Evolutionary conservation across 495 filamentous ascomycete genomes (phyloP), one percentile per base, ranked within the genome.

Genomic region (Friedmanniomyces endolithicus): DNA sequence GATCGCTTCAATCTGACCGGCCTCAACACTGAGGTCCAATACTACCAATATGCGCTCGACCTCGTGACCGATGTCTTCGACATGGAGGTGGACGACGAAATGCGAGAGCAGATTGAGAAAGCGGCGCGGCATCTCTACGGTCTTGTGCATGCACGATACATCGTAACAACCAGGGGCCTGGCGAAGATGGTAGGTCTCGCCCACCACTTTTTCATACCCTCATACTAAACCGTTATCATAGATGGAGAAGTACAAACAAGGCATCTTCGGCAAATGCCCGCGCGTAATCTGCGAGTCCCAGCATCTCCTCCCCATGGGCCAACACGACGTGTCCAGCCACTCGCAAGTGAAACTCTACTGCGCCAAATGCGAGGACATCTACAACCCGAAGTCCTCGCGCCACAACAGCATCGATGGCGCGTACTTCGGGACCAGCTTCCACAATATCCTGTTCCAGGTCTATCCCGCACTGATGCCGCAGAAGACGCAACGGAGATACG

Each of bases 11-110:
- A 99, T 69, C 75, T 99, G 31, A 99, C 92, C 11, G 92, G 90
- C 40, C 79, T 99, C 31, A 96, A 97, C 68, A 88, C 88, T 31
- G 92, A 99, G 67, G 92, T 99, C 6, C 85, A 92, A 56, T 95
- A 97, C 75, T 99, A 99, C 65, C 90, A 99, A 68, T 94, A 97
- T 78, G 94, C 92, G 11, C 79, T 99, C 25, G 92, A 99, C 66
- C 79, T 99, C n/a, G 86, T 99, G 48, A 99, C 94, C n/a, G 92
- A 99, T 65, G 90, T 97, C 43, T 99, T 99, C 68, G 92, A 99
- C 63, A 84, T 97, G 64, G 92, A 99, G 70, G 95, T 92, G 68
- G 90, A 97, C 65, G 94, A 97, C 68, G 92, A 97, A 48, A 89
- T 96, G 77, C 81, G 92, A 39, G 92, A 96, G 72, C 88, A 88